Evolutionary conservation across 2,329 filamentous ascomycete genomes (phyloP), one percentile per base, ranked within the genome.

Genomic region (Canariomyces notabilis): DNA sequence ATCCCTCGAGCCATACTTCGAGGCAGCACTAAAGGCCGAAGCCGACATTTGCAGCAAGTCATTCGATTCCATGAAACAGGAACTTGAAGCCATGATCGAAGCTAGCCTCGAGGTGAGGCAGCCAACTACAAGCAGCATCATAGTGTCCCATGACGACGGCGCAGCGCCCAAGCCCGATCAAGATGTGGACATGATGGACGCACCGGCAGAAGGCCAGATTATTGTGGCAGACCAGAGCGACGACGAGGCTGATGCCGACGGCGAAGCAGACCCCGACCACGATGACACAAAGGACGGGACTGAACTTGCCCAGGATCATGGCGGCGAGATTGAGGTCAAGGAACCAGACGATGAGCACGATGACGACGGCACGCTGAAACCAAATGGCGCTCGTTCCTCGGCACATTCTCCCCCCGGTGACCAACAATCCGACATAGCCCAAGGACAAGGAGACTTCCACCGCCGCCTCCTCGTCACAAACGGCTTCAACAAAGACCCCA

Each of bases 11-110:
- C 82, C 86, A 12, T 76, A 82, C 36, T 72, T 95, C 3, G 86
- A 95, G 63, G 76, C 79, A 44, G 89, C 89, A 1, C 68, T 89
- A 37, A 78, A 77, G 43, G 87, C 87, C 44, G 91, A 97, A 64
- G 83, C 87, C n/a, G 87, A 93, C 50, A 75, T 95, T 34, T 82
- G 77, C 41, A 77, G 82, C 42, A 84, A 82, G 57, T 74, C 85
- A 1, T 79, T 82, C 37, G 85, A 89, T 42, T 76, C 76, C 38
- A 76, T 90, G 45, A 71, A 87, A 32, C 80, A 80, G 54, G 85
- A 93, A 58, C 70, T 96, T 6, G 87, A 93, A 57, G 71, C 72
- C 39, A 77, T 91, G 54, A 69, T 93, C 6, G 83, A 89, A 50
- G 75, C 78, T 33, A 83, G 83, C 56, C 70, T 87, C 59, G 80